phyloP scores from a whole-genome alignment of 768 basidiomycete species.

The Psilocybe azurescens region DNA sequence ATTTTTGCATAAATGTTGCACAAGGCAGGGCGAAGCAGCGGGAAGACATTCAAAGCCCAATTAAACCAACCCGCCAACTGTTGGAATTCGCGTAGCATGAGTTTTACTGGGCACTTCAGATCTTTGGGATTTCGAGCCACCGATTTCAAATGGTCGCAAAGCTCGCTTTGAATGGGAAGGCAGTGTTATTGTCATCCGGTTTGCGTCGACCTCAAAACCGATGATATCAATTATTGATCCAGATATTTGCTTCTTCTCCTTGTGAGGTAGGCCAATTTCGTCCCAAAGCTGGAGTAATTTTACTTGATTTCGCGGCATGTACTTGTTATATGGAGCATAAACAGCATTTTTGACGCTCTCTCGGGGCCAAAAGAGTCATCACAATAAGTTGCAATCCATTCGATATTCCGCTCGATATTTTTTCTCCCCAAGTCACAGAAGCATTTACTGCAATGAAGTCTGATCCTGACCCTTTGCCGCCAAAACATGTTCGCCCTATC shows the following conservation, averaged over 20 bases:
- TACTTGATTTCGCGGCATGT: slow-evolving; percentile 36
- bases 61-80: slow-evolving; percentile 32
- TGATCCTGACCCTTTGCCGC: slow-evolving; percentile 28
- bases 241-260: slow-evolving; percentile 42
- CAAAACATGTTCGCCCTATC: slow-evolving; percentile 39
- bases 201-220: slow-evolving; percentile 42
- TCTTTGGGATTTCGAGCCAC: too few relatives aligned
- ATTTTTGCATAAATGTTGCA: slow-evolving; percentile 33
- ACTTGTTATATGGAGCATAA: slow-evolving; percentile 31
- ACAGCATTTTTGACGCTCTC: slow-evolving; percentile 19
- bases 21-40: slow-evolving; percentile 30
- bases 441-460: slow-evolving; percentile 32
- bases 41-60: slow-evolving; percentile 39
- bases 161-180: background rate
- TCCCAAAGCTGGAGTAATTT: slow-evolving; percentile 45
- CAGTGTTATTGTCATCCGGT: slow-evolving; percentile 28
- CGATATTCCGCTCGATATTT: slow-evolving; percentile 20
- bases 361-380: slow-evolving; percentile 37
- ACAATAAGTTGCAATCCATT: slow-evolving; percentile 31
- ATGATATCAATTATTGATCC: slow-evolving; percentile 38
- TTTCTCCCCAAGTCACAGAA: slow-evolving; percentile 42
- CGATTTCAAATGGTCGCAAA: too few relatives aligned
- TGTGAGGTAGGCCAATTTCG: slow-evolving; percentile 41
- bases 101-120: too few relatives aligned
- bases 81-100: slow-evolving; percentile 7